Conservation (phyloP, 2,329 filamentous ascomycete species). For the Penicillium olsonii region DNA sequence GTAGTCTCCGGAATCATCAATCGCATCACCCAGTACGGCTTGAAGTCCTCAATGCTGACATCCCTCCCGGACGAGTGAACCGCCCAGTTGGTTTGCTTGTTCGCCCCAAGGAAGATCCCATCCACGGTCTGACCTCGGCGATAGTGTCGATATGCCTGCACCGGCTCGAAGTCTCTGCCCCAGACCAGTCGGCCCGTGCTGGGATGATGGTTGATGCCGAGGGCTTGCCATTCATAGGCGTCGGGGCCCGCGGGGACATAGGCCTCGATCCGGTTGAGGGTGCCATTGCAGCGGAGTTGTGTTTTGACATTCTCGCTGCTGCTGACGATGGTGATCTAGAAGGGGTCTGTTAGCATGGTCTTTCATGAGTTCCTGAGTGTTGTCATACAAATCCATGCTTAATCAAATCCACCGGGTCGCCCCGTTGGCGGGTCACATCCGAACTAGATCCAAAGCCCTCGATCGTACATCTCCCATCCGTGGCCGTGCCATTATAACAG, state of each 20-base stretch:
- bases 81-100: conserved; percentile 7
- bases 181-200: conserved; percentile 14
- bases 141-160: conserved; percentile 13
- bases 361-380: no score
- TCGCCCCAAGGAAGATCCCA: conserved; percentile 10
- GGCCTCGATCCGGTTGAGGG: conserved; percentile 14
- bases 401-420: conserved; percentile 4
- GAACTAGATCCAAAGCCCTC: conserved; percentile 12
- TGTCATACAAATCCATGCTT: conserved; percentile 10
- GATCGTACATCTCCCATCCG: conserved; percentile 1
- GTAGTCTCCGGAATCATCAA: conserved; percentile 3
- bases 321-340: conserved; percentile 15
- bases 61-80: conserved; percentile 11
- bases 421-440: conserved; percentile 10
- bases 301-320: conserved; percentile 1
- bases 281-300: conserved; percentile 18
- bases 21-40: conserved; percentile 14
- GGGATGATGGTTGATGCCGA: conserved; percentile 9
- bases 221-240: conserved; percentile 13
- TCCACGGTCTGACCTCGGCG: neutral
- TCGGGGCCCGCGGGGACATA: conserved; percentile 12
- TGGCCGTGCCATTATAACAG: conserved; percentile 6
- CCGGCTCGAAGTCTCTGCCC: conserved; percentile 3
- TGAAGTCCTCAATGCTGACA: conserved; percentile 6
- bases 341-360: no score